Conservation (phyloP, 306 rosid species). For the Sesbania bispinosa region DNA sequence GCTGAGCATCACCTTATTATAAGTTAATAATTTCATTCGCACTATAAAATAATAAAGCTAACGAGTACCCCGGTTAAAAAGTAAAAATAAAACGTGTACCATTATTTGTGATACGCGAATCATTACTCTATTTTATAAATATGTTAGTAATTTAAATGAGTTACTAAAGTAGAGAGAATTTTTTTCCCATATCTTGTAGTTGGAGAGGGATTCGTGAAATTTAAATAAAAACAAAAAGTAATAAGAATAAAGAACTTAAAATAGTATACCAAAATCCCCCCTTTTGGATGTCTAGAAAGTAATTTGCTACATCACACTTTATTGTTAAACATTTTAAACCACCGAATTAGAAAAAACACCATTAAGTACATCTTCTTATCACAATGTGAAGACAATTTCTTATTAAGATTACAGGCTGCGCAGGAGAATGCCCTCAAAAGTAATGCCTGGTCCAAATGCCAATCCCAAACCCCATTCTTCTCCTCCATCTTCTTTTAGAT, state of each 20-base stretch:
- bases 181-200: neutral
- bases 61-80: no score
- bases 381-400: neutral
- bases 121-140: no score
- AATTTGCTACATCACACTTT: constrained; percentile 20
- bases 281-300: neutral
- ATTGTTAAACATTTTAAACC: neutral
- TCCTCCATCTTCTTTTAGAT: constrained; percentile 39
- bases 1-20: no score
- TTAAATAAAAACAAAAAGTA: neutral
- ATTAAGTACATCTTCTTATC: no score
- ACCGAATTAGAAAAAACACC: no score
- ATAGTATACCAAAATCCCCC: neutral
- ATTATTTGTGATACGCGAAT: no score
- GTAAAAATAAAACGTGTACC: no score
- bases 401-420: constrained; percentile 59
- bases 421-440: constrained; percentile 92
- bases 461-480: constrained; percentile 95
- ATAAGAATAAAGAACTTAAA: neutral
- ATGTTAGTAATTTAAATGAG: no score
- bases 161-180: neutral
- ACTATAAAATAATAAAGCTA: no score
- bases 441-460: constrained; percentile 97
- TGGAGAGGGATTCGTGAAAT: neutral
- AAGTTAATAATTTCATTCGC: no score